phyloP scores from a whole-genome alignment of 768 basidiomycete species.

The Suillus sp. region DNA sequence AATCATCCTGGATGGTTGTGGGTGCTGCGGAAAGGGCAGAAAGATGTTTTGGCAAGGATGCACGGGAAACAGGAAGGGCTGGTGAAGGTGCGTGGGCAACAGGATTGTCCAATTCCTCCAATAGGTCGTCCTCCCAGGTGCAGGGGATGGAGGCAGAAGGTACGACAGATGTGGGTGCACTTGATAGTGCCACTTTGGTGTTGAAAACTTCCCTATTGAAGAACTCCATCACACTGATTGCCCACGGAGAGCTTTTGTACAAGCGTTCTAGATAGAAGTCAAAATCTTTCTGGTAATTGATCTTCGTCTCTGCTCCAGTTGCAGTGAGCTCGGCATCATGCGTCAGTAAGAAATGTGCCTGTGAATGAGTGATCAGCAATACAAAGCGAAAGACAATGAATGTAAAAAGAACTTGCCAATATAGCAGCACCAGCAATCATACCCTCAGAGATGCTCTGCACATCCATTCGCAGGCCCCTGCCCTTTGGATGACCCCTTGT shows the following conservation, averaged over 20 bases:
- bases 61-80: no score
- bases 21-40: no score
- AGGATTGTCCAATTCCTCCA: slow-evolving; percentile 5
- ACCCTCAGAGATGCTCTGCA: neutral
- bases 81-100: neutral
- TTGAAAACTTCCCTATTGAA: slow-evolving; percentile 2
- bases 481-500: neutral
- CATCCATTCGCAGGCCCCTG: neutral
- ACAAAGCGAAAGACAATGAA: neutral
- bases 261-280: slow-evolving; percentile 8
- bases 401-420: neutral
- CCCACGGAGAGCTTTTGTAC: slow-evolving; percentile 1
- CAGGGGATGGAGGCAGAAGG: neutral
- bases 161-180: neutral
- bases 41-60: no score
- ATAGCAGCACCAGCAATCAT: neutral
- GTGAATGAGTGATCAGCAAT: neutral
- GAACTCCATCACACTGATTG: neutral
- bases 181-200: neutral
- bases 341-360: neutral
- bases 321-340: neutral
- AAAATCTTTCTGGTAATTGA: neutral
- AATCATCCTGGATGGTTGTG: no score
- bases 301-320: neutral
- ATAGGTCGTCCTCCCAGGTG: slow-evolving; percentile 10